Evolutionary conservation across 1,284 basidiomycete genomes (phyloP).

Genomic region (Ganoderma leucocontextum): DNA sequence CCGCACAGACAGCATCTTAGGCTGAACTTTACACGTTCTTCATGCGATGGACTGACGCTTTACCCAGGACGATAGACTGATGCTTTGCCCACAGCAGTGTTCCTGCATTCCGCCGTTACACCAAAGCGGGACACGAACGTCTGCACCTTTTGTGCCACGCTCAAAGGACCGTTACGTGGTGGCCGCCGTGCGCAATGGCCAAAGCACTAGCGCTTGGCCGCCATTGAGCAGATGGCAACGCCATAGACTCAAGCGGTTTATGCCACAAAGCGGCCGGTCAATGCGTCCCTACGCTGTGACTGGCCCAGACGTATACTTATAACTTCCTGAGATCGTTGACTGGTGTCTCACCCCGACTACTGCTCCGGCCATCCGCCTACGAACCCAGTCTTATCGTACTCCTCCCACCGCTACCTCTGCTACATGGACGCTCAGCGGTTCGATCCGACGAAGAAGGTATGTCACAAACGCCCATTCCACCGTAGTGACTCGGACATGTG

Average conservation of each 20-base stretch:
- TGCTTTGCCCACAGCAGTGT: not conserved
- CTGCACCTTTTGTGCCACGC: not conserved
- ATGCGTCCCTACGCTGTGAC: not conserved
- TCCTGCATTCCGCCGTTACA: not conserved
- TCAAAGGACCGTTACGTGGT: not conserved
- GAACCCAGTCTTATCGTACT: not conserved
- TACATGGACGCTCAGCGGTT: conserved; percentile 23
- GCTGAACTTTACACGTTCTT: not conserved
- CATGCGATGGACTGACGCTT: not conserved
- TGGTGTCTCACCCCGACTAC: not conserved
- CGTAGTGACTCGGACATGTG: not conserved
- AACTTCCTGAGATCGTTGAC: not conserved
- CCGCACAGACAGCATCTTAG: not conserved
- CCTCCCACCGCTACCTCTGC: not conserved
- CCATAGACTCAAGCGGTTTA: not conserved
- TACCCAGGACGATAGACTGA: not conserved
- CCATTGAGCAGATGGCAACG: conserved; percentile 7
- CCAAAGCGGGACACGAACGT: not conserved
- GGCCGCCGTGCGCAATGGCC: not conserved
- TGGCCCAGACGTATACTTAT: not conserved
- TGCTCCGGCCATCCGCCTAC: not conserved
- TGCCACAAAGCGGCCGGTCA: not conserved
- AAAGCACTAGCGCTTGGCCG: conserved; percentile 4
- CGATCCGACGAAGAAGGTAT: conserved; percentile 17
- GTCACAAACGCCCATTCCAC: not conserved